Evolutionary conservation across 1,284 basidiomycete species (phyloP), one percentile per base, ranked within the genome.

Genomic region (Sporisorium iseilematis-ciliati): DNA sequence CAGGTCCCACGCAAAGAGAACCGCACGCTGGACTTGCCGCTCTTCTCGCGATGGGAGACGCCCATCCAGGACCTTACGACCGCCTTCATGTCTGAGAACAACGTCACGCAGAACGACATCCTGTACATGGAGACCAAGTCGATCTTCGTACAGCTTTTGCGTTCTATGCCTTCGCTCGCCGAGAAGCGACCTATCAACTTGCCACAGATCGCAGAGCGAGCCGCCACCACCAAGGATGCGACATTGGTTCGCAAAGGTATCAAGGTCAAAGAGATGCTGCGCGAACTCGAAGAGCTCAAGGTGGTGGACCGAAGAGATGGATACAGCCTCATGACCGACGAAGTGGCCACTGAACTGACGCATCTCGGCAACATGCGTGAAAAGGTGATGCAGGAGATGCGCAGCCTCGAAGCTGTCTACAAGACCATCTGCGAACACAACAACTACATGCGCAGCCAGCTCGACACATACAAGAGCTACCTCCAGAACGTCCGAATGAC

Each of bases 61-160:
- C 95, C 95, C 3, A 94, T 99, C 61, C 95, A 98, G 82, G 97
- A 99, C 83, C 91, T 99, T 53, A 94, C 96, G 65, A 94, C 92
- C 21, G 94, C 96, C 0, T 90, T 99, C 75, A 96, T 99, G 91
- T 88, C 88, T 3, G 89, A 90, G 79, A 95, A 95, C 87, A 94
- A 94, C 45, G 92, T 99, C 42, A 98, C 97, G 23, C 94, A 95
- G 63, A 94, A 93, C 84, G 97, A 99, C 87, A 96, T 99, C 90
- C 90, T 98, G 23, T 99, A 98, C 88, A 98, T 99, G 94, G 97
- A 99, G 86, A 93, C 97, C 72, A 99, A 99, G 88, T 97, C 96
- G 21, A 97, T 98, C 84, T 96, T 99, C 84, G 97, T 99, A 41
- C 94, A 97, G 85, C 90, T 99, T 50, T 91, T 99, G 59, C 94